Percentiles rank a stretch among this genome's conserved stretches.
Evolutionary conservation across 164 flowering plant species (phyloP).

Genomic region (Chimonanthus salicifolius): DNA sequence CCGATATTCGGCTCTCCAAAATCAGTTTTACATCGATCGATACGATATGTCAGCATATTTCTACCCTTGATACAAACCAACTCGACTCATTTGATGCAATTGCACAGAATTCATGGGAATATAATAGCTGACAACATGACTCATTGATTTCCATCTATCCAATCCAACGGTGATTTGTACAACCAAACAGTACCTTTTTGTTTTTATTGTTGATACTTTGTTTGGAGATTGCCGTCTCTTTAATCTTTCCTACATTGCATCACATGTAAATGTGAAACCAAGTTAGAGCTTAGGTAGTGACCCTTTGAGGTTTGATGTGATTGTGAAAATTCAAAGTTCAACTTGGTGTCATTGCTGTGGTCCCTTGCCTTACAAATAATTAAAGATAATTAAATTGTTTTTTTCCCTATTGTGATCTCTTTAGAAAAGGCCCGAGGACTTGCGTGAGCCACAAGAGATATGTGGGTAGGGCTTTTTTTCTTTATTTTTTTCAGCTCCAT

Average conservation of each 20-base stretch:
- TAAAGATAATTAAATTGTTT: neutral
- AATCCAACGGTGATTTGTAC: too few relatives aligned
- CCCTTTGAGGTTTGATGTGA: constrained; percentile 5
- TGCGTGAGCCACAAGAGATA: constrained; percentile 2
- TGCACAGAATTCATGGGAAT: too few relatives aligned
- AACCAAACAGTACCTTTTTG: too few relatives aligned
- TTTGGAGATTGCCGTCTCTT: too few relatives aligned
- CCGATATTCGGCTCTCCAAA: too few relatives aligned
- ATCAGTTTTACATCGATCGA: too few relatives aligned
- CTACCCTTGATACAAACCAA: too few relatives aligned
- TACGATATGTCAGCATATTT: too few relatives aligned
- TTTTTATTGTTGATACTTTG: too few relatives aligned
- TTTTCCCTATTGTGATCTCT: neutral
- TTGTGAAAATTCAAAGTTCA: constrained; percentile 4
- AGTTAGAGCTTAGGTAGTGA: neutral
- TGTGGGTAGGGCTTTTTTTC: constrained; percentile 7
- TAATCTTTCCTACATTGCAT: neutral
- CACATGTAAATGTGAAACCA: neutral
- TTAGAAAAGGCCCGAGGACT: neutral
- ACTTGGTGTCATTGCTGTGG: constrained; percentile 2
- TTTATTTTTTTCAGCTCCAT: neutral
- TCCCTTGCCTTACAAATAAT: neutral
- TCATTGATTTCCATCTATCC: too few relatives aligned
- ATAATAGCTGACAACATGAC: too few relatives aligned
- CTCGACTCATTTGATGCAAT: too few relatives aligned